These are phyloP conservation scores for Claviceps fusiformis DNA, from an alignment of 2,329 filamentous ascomycete species.

Conservation along the genomic window DNA sequence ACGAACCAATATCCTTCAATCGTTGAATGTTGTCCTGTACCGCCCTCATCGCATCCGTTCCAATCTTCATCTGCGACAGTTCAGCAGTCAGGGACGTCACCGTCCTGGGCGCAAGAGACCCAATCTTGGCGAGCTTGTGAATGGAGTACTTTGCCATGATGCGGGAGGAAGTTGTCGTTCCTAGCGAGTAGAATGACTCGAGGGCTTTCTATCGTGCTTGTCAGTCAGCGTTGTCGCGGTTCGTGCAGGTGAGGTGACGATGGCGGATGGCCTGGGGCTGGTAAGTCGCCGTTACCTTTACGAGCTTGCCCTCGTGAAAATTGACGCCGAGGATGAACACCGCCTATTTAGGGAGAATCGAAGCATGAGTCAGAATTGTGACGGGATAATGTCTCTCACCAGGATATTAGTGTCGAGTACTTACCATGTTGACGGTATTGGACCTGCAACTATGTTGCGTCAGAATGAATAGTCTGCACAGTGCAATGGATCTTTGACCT, in stretches of 20 bases:
- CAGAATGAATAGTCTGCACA: not conserved
- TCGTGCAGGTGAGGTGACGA: not conserved
- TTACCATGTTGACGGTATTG: constrained; percentile 1
- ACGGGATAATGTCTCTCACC: not conserved
- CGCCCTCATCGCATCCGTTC: constrained; percentile 69
- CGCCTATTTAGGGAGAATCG: constrained; percentile 36
- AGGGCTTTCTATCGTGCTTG: constrained; percentile 48
- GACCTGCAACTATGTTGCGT: not conserved
- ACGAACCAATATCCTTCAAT: constrained; percentile 80
- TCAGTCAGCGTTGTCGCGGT: constrained; percentile 2
- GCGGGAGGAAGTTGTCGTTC: constrained; percentile 51
- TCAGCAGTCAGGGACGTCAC: constrained; percentile 73
- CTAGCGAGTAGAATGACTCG: constrained; percentile 76
- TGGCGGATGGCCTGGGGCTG: not conserved
- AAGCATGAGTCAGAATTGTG: not conserved
- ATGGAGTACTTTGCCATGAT: constrained; percentile 86
- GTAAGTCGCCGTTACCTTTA: constrained; percentile 47
- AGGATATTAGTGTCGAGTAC: not conserved
- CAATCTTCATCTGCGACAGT: constrained; percentile 82
- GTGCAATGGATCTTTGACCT: not conserved
- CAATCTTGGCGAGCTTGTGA: constrained; percentile 68
- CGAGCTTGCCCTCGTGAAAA: constrained; percentile 70
- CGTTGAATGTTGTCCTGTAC: constrained; percentile 75
- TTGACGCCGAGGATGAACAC: constrained; percentile 78
- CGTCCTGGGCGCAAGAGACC: constrained; percentile 59